phyloP scores from a whole-genome alignment of 2,329 filamentous ascomycete genomes.

The Amauroascus niger region DNA sequence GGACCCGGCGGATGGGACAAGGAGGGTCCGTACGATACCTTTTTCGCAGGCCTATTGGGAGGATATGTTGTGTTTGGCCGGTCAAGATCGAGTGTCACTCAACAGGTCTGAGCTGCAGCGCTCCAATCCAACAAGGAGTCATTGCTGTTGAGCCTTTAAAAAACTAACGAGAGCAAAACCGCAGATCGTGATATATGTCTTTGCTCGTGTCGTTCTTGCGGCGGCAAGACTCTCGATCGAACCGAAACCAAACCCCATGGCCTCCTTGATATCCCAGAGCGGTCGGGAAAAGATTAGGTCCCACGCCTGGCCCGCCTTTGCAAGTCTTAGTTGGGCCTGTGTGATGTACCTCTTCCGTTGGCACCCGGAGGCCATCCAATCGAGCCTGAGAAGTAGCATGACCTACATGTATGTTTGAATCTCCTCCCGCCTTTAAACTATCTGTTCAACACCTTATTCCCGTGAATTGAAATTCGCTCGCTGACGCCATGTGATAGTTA shows the following conservation, averaged over 20 bases:
- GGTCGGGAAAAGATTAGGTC: conserved; percentile 45
- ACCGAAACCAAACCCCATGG: conserved; percentile 39
- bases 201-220: conserved; percentile 78
- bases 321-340: conserved; percentile 76
- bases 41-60: conserved; percentile 76
- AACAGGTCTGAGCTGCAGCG: conserved; percentile 42
- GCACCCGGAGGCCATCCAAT: conserved; percentile 84
- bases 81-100: conserved; percentile 67
- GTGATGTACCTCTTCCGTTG: conserved; percentile 95
- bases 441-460: neutral
- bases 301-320: conserved; percentile 88
- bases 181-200: conserved; percentile 94
- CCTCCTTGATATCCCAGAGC: conserved; percentile 37
- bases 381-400: conserved; percentile 89
- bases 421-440: neutral
- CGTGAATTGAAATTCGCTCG: neutral
- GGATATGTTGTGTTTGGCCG: conserved; percentile 91
- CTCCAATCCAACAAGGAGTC: conserved; percentile 7
- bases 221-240: conserved; percentile 75
- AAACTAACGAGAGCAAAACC: neutral
- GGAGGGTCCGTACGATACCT: conserved; percentile 66
- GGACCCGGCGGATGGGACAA: conserved; percentile 40
- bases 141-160: neutral
- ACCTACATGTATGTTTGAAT: conserved; percentile 75
- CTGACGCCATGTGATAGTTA: conserved; percentile 41